Percentiles rank a stretch among this genome's conserved stretches.
phyloP scores from a whole-genome alignment of 1,284 basidiomycete genomes.

The Tilletiopsis washingtonensis region DNA sequence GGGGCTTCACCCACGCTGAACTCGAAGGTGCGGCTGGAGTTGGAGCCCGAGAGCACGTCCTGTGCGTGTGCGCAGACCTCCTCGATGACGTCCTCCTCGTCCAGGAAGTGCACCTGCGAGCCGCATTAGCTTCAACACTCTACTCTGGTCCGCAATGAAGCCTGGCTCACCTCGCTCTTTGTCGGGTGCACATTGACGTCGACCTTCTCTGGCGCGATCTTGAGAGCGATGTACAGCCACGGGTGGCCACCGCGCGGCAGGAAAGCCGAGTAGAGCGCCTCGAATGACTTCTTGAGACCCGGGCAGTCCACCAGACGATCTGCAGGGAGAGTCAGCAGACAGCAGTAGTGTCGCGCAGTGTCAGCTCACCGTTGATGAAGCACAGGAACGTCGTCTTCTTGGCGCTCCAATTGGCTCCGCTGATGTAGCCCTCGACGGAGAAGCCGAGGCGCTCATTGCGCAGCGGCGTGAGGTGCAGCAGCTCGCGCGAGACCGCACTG shows the following conservation, averaged over 20 bases:
- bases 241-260: conserved; percentile 86
- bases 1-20: conserved; percentile 26
- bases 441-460: conserved; percentile 21
- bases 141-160: not conserved
- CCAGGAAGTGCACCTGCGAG: conserved; percentile 65
- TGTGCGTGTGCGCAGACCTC: conserved; percentile 55
- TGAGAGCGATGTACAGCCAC: conserved; percentile 82
- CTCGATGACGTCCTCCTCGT: conserved; percentile 82
- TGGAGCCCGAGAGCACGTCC: conserved; percentile 22
- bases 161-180: conserved; percentile 65
- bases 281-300: conserved; percentile 77
- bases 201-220: conserved; percentile 75
- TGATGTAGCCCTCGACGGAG: conserved; percentile 61
- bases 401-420: conserved; percentile 78
- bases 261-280: conserved; percentile 73
- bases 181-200: conserved; percentile 99
- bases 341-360: not conserved
- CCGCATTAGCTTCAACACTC: not conserved
- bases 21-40: conserved; percentile 36
- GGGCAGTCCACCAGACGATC: conserved; percentile 88
- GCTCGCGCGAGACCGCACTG: conserved; percentile 68
- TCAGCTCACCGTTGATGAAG: conserved; percentile 86
- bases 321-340: conserved; percentile 43
- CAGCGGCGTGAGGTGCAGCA: conserved; percentile 54
- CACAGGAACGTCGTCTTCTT: conserved; percentile 78